Conservation (phyloP, 1,284 basidiomycete species). For the Athelia sp. region DNA sequence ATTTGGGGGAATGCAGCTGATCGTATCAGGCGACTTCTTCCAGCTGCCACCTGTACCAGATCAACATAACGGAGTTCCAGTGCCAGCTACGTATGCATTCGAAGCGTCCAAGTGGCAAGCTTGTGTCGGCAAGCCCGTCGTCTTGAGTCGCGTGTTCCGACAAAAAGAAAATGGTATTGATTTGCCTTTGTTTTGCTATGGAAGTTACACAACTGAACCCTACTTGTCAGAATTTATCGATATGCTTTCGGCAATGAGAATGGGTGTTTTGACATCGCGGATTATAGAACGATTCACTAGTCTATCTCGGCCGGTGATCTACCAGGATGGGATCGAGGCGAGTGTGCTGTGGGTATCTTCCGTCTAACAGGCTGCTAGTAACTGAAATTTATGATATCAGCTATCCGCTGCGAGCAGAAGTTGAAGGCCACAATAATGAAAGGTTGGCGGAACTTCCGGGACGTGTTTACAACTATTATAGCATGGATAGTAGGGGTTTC, state of each 20-base stretch:
- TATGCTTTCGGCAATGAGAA: constrained; percentile 89
- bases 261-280: constrained; percentile 52
- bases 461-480: neutral
- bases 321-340: constrained; percentile 72
- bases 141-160: constrained; percentile 86
- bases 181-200: neutral
- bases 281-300: constrained; percentile 53
- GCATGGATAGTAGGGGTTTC: constrained; percentile 1
- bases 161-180: constrained; percentile 49
- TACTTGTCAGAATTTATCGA: constrained; percentile 71
- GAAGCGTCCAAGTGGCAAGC: constrained; percentile 82
- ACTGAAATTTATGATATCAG: neutral
- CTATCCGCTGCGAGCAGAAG: neutral
- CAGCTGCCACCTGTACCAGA: constrained; percentile 88
- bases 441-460: neutral
- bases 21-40: constrained; percentile 95
- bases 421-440: neutral
- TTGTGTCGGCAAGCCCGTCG: constrained; percentile 75
- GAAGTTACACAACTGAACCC: neutral
- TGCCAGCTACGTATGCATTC: constrained; percentile 70
- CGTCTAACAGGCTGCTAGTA: neutral
- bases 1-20: constrained; percentile 93
- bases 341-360: constrained; percentile 61
- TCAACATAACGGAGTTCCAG: constrained; percentile 18
- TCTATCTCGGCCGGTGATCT: constrained; percentile 56